Evolutionary conservation across 257 asterid species (phyloP).

Genomic region (Gentiana macrophylla): DNA sequence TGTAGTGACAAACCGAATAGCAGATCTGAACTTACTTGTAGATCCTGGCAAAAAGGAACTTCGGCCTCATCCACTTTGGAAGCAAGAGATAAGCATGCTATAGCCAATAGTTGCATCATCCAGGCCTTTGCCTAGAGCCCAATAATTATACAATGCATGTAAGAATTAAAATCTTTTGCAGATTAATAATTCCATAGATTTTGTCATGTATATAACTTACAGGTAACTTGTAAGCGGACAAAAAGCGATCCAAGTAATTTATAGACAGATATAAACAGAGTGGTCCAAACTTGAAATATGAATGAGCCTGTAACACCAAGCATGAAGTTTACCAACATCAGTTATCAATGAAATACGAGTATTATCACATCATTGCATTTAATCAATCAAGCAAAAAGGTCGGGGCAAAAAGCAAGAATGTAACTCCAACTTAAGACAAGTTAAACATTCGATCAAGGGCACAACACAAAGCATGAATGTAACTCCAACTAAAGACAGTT

Average conservation of each 20-base stretch:
- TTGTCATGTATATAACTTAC: conserved; percentile 17
- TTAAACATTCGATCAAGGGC: conserved; percentile 5
- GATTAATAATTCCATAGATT: conserved; percentile 1
- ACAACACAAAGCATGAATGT: conserved; percentile 8
- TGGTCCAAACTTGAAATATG: conserved; percentile 31
- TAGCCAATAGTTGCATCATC: conserved; percentile 33
- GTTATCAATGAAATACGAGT: neutral
- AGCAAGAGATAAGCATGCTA: conserved; percentile 38
- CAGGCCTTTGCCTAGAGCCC: conserved; percentile 21
- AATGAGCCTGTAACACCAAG: conserved; percentile 21
- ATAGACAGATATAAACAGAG: conserved; percentile 28
- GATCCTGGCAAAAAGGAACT: conserved; percentile 25
- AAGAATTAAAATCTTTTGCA: neutral
- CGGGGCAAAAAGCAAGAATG: neutral
- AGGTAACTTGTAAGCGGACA: conserved; percentile 32
- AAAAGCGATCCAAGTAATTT: conserved; percentile 36
- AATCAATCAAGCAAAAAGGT: neutral
- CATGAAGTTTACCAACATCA: conserved; percentile 6
- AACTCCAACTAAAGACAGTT: conserved; percentile 22
- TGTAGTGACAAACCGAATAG: neutral
- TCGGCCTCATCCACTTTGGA: conserved; percentile 41
- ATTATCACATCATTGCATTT: neutral
- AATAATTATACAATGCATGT: conserved; percentile 9
- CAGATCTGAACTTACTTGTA: conserved; percentile 21
- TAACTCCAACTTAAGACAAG: neutral